Conservation (phyloP, 202 grass and related monocot species). For the Bolboschoenoplectus hybrid region DNA sequence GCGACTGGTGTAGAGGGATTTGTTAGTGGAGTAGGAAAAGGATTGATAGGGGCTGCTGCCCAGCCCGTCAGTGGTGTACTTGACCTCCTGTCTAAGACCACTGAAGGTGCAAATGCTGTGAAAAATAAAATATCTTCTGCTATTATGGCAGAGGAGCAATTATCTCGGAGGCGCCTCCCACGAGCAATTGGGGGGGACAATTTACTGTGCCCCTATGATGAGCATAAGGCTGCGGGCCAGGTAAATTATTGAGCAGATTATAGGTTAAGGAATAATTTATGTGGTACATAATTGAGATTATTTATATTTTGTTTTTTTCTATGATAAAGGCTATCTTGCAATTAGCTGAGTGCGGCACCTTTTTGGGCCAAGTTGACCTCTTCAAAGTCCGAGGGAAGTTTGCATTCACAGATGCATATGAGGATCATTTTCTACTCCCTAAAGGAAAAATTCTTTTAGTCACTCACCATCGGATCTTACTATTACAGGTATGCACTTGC, state of each 20-base stretch:
- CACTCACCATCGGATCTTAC: conserved; percentile 80
- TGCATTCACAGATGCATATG: conserved; percentile 97
- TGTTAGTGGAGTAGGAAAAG: conserved; percentile 95
- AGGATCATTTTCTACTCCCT: conserved; percentile 87
- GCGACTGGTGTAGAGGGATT: conserved; percentile 91
- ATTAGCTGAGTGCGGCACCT: conserved; percentile 87
- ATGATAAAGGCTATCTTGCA: conserved; percentile 84
- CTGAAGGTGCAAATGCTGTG: conserved; percentile 99
- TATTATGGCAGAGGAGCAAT: conserved; percentile 94
- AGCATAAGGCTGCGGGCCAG: conserved; percentile 91
- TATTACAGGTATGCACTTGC: conserved; percentile 67
- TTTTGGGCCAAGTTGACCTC: conserved; percentile 98
- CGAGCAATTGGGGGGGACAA: conserved; percentile 86
- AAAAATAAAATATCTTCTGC: conserved; percentile 98
- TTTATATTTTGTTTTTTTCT: conserved; percentile 27
- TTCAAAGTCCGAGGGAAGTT: conserved; percentile 98
- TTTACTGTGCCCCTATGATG: conserved; percentile 86
- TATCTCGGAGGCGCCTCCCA: conserved; percentile 72
- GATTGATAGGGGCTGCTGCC: conserved; percentile 91
- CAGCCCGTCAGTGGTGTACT: conserved; percentile 98
- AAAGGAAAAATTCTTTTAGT: conserved; percentile 87
- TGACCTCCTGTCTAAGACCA: conserved; percentile 96
- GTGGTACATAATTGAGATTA: conserved; percentile 21
- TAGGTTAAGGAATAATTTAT: background rate
- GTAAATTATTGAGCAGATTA: conserved; percentile 41